Base-by-base conservation (phyloP, 2,329 filamentous ascomycete species). In the Calonectria leucothoes region DNA sequence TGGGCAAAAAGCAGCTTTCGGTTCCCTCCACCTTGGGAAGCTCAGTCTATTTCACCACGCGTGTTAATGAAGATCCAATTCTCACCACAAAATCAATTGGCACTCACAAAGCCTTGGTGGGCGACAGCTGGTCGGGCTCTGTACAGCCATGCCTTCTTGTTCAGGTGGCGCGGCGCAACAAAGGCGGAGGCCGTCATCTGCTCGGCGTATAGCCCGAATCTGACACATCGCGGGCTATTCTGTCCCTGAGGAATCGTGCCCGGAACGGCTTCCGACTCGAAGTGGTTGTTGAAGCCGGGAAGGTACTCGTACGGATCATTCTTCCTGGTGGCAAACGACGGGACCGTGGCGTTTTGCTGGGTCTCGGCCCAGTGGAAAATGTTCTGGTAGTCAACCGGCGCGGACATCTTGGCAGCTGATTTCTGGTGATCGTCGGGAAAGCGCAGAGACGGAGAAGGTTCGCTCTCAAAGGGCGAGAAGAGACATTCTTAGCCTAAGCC, bases 281-380 rank as follows among this genome's bases (percentile, higher is more conserved):
- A 79, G n/a, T 71, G 80, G 75, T 91, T 91, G 51, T 87, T 86
- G 79, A 91, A 91, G 4, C 90, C 89, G 7, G 86, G 80, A 84
- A 90, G 88, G 74, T 91, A 91, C 82, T 89, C 71, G 45, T 91
- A 82, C 82, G 89, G 80, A 85, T 86, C 66, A 55, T 82, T 82
- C 39, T 80, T 79, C n/a, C 81, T 75, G 0, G 84, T 86, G 4
- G 83, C 85, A 76, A 91, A 91, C 0, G 89, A 90, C 14, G 89
- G 89, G 31, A 91, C 86, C 0, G 84, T 78, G 0, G 87, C 90
- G 79, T 91, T 86, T 78, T 91, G 87, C 76, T 91, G 90, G n/a
- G 89, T 91, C 78, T 90, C 89, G 0, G 89, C 90, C 90, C 90
- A 91, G 78, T 89, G 88, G 73, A 89, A 89, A 77, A 88, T 87